Base-by-base conservation (phyloP, 2,329 filamentous ascomycete genomes). In the Sclerotiophoma versabilis region DNA sequence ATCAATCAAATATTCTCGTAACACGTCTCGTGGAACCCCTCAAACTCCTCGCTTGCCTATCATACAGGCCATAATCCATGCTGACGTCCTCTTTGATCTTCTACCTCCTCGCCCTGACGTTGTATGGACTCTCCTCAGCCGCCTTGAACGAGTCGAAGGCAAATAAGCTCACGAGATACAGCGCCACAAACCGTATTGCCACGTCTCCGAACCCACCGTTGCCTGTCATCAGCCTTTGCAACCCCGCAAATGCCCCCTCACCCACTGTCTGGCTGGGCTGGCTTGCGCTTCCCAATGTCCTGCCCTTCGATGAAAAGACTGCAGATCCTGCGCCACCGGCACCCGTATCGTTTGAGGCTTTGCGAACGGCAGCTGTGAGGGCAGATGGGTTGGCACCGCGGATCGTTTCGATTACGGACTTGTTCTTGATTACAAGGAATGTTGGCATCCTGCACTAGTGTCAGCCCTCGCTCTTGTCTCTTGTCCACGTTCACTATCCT, bases 361-460 rank as follows among this genome's bases (percentile, higher is more conserved):
- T 78, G 58, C 76, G 71, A 10, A 81, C 76, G 25, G 79, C 78
- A 41, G 75, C 75, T 49, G 77, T 78, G 15, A 81, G 77, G 29
- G 77, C 77, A 19, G 77, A 72, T n/a, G 78, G 75, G 58, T 81
- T 80, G 6, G 79, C 79, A 66, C 79, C 79, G 27, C 77, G 76
- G 56, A 81, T 75, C 3, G 79, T 81, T 23, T 81, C 77, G 63
- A 74, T 69, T 20, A 80, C 77, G 37, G 72, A 70, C 29, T 62
- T 66, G 62, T 72, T 74, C 58, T 78, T 79, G 51, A 81, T 70
- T 56, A 81, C 72, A 50, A 81, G 76, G 69, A 81, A 81, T 19
- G 79, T 81, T 1, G 79, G 79, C 79, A 81, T 81, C 4, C 75
- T 76, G 43, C 30, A 27, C 4, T 38, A 9, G 4, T 32, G 33